A percentile compares a stretch with the other conserved stretches of the same genome.
Evolutionary conservation across 805 yeast species (phyloP).

Genomic region (Nakazawaea pomicola): DNA sequence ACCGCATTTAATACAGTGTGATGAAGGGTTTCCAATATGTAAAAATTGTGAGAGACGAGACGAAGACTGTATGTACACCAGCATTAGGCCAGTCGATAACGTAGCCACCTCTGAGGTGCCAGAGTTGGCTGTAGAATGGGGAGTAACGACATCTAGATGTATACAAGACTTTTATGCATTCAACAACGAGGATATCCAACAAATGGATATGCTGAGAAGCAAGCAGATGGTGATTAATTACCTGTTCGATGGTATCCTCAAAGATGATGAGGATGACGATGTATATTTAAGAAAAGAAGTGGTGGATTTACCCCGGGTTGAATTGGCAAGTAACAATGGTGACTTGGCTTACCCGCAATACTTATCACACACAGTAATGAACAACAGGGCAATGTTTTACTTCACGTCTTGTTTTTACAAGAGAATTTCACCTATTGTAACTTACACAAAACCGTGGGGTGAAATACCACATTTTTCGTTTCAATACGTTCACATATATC

Average conservation of each 20-base stretch:
- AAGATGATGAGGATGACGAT: no score
- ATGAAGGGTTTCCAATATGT: conserved; percentile 8
- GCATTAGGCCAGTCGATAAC: not conserved
- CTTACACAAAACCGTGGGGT: conserved; percentile 1
- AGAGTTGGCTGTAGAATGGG: no score
- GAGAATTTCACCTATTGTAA: not conserved
- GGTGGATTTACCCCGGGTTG: not conserved
- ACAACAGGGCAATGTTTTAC: conserved; percentile 7
- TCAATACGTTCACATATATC: not conserved
- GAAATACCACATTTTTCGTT: conserved; percentile 3
- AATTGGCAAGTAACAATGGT: not conserved
- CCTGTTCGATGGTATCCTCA: no score
- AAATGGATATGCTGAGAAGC: no score
- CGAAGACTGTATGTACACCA: conserved; percentile 7
- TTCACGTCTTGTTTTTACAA: conserved; percentile 4
- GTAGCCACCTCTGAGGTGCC: not conserved
- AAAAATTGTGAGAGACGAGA: conserved; percentile 2
- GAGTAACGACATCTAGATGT: no score
- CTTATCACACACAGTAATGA: not conserved
- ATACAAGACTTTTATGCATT: no score
- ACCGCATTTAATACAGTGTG: conserved; percentile 2
- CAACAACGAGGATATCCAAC: no score
- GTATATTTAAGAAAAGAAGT: no score
- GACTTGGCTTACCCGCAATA: conserved; percentile 2
- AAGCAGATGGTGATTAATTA: no score